A percentile compares a stretch with the other conserved stretches of the same genome.
Conservation (phyloP, 2,329 filamentous ascomycete species). For the Podosphaera xanthii region DNA sequence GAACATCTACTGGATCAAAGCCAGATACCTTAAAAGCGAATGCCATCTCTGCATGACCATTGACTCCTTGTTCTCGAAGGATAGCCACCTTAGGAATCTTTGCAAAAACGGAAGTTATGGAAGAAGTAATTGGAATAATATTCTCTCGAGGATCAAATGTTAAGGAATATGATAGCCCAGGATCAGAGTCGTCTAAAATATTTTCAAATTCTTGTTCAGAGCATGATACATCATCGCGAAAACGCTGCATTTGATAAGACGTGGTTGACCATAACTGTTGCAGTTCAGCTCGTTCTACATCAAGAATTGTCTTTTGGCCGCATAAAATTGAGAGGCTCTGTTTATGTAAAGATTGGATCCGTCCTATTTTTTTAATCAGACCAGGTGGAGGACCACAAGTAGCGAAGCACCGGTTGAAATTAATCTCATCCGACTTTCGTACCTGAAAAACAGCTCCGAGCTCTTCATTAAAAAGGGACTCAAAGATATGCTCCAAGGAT, state of each 20-base stretch:
- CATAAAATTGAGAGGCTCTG: conserved; percentile 60
- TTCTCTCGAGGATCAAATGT: conserved; percentile 56
- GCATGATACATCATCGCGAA: conserved; percentile 70
- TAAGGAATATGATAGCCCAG: conserved; percentile 66
- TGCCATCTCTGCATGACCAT: conserved; percentile 92
- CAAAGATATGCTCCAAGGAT: conserved; percentile 36
- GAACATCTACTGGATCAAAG: conserved; percentile 78
- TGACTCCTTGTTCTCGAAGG: conserved; percentile 83
- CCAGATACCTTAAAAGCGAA: conserved; percentile 84
- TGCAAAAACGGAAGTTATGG: conserved; percentile 28
- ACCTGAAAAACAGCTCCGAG: conserved; percentile 92
- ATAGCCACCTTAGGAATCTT: conserved; percentile 61
- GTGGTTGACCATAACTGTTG: conserved; percentile 79
- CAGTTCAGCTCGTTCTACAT: conserved; percentile 45
- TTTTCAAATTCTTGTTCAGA: conserved; percentile 64
- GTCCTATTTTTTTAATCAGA: conserved; percentile 65
- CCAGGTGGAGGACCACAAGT: conserved; percentile 68
- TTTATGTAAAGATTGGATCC: conserved; percentile 42
- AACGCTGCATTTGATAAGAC: conserved; percentile 73
- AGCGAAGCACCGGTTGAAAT: conserved; percentile 76
- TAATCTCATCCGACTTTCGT: conserved; percentile 57
- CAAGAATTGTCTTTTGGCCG: conserved; percentile 43
- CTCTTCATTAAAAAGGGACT: conserved; percentile 85
- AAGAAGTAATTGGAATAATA: conserved; percentile 40
- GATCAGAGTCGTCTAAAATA: conserved; percentile 52